Evolutionary conservation across 2,329 filamentous ascomycete species (phyloP).

Genomic region (Didymosphaeria variabile): DNA sequence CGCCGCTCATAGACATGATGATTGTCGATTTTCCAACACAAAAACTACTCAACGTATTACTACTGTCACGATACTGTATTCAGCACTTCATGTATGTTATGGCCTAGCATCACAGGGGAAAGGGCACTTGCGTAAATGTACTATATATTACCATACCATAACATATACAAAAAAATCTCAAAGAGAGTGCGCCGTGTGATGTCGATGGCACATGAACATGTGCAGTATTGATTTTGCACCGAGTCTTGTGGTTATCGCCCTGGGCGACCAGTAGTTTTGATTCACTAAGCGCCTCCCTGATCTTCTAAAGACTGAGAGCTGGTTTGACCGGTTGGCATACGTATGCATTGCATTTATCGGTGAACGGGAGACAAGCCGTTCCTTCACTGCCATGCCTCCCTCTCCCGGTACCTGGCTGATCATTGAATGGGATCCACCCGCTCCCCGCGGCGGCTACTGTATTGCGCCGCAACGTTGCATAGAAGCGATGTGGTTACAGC

Average conservation of each 20-base stretch:
- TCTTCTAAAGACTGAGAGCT: neutral
- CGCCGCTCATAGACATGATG: slow-evolving; percentile 11
- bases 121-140: neutral
- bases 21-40: neutral
- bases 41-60: neutral
- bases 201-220: too few species aligned
- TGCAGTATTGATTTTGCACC: too few species aligned
- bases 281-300: too few species aligned
- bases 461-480: too few species aligned
- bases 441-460: too few species aligned
- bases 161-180: neutral
- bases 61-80: neutral
- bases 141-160: neutral
- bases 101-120: neutral
- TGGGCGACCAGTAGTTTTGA: too few species aligned
- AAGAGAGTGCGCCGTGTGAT: neutral
- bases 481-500: too few species aligned
- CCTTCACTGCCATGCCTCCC: too few species aligned
- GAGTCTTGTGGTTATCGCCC: too few species aligned
- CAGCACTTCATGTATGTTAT: neutral
- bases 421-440: too few species aligned
- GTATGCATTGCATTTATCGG: neutral
- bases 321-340: neutral
- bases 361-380: neutral
- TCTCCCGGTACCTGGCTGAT: too few species aligned